A percentile compares a stretch with the other conserved stretches of the same genome.
Evolutionary conservation across 1,284 basidiomycete species (phyloP).

Genomic region (Ceratobasidium sp.): DNA sequence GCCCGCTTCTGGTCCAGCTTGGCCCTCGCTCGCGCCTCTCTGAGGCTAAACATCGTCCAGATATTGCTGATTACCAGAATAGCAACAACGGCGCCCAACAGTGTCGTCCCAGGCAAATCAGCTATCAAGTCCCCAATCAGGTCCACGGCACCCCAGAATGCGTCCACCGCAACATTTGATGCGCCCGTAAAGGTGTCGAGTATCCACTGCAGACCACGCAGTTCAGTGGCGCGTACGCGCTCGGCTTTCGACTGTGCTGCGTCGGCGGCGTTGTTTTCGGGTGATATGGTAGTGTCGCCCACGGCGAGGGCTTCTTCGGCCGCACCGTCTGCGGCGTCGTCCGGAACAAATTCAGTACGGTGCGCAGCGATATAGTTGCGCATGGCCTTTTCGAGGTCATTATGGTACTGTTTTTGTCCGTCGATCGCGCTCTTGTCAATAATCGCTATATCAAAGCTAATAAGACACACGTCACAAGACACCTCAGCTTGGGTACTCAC

Average conservation of each 20-base stretch:
- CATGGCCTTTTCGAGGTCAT: slow-evolving; percentile 86
- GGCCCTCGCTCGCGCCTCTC: slow-evolving; percentile 41
- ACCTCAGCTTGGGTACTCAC: slow-evolving; percentile 59
- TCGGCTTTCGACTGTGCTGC: slow-evolving; percentile 57
- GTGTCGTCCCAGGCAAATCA: slow-evolving; percentile 74
- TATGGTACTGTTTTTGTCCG: slow-evolving; percentile 90
- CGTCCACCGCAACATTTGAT: slow-evolving; percentile 72
- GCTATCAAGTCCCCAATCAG: slow-evolving; percentile 69
- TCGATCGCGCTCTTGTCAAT: slow-evolving; percentile 93
- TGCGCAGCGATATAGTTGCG: slow-evolving; percentile 88
- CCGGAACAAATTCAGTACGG: slow-evolving; percentile 86
- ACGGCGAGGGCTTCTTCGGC: slow-evolving; percentile 45
- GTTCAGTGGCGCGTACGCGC: slow-evolving; percentile 73
- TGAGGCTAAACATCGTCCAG: slow-evolving; percentile 65
- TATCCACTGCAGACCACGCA: slow-evolving; percentile 81
- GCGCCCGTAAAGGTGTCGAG: slow-evolving; percentile 84
- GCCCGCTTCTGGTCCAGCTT: slow-evolving; percentile 36
- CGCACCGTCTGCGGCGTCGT: slow-evolving; percentile 64
- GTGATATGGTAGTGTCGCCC: slow-evolving; percentile 45
- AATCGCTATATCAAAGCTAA: slow-evolving; percentile 69
- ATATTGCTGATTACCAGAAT: slow-evolving; percentile 79
- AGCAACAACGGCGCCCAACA: slow-evolving; percentile 76
- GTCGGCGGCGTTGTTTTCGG: slow-evolving; percentile 47
- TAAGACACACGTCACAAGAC: neutral
- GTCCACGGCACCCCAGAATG: slow-evolving; percentile 74